A percentile compares a stretch with the other conserved stretches of the same genome.
phyloP scores from a whole-genome alignment of 2,329 filamentous ascomycete species.

The Beauveria sp. region DNA sequence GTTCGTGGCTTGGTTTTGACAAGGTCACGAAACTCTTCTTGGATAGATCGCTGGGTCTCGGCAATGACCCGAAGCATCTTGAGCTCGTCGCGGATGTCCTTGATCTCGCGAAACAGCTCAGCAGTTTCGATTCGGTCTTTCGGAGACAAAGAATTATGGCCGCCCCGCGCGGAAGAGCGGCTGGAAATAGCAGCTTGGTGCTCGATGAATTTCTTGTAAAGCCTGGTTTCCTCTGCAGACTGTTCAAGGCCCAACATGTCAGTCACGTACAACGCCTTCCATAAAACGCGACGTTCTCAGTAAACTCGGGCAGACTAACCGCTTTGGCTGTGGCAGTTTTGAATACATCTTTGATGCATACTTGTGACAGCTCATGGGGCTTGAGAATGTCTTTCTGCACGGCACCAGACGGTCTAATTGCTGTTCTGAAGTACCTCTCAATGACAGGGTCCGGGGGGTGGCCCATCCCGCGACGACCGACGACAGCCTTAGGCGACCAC shows the following conservation, averaged over 20 bases:
- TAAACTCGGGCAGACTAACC: no score
- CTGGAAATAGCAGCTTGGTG: not conserved
- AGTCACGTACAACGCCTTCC: not conserved
- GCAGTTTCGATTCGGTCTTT: not conserved
- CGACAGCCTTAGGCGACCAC: no score
- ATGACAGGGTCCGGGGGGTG: no score
- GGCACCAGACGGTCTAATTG: no score
- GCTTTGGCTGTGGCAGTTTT: no score
- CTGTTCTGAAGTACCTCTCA: no score
- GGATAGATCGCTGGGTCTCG: conserved; percentile 10
- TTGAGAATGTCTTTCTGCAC: no score
- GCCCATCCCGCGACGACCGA: no score
- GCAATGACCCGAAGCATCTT: conserved; percentile 15
- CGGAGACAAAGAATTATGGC: not conserved
- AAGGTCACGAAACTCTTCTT: not conserved
- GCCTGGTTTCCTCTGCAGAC: not conserved
- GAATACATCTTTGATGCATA: no score
- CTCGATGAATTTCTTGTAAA: not conserved
- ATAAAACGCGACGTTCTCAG: no score
- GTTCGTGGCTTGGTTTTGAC: not conserved
- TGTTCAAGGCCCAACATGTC: not conserved
- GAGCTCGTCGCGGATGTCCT: conserved; percentile 19
- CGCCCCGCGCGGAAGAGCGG: not conserved
- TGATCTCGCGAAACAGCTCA: conserved; percentile 14
- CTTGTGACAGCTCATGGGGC: no score